Conservation (phyloP, 257 asterid species). For the Nicotiana paniculata region DNA sequence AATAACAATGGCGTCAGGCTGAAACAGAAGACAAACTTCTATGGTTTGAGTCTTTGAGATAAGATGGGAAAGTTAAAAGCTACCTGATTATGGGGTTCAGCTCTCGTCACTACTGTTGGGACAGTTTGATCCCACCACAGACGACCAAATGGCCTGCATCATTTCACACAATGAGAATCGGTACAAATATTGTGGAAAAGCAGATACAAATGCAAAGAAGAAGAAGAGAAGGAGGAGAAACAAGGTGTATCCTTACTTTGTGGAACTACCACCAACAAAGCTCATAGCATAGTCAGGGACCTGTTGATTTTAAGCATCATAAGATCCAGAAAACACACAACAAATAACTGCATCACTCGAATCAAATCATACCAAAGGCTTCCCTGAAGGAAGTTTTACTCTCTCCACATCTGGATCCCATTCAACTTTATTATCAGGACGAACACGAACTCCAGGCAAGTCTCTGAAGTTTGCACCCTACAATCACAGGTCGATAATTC, state of each 20-base stretch:
- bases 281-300: conserved; percentile 35
- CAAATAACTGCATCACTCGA: not conserved
- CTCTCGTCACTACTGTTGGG: conserved; percentile 35
- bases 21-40: not conserved
- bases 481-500: not conserved
- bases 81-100: conserved; percentile 44
- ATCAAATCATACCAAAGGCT: conserved; percentile 26
- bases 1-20: not conserved
- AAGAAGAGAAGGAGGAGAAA: not conserved
- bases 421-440: conserved; percentile 10
- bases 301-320: conserved; percentile 14
- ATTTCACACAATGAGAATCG: not conserved
- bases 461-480: conserved; percentile 42
- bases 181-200: not conserved
- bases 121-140: conserved; percentile 35
- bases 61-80: not conserved
- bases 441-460: conserved; percentile 29
- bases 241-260: conserved; percentile 19
- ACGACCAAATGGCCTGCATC: conserved; percentile 37
- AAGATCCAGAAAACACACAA: not conserved
- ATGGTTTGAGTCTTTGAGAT: not conserved
- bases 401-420: conserved; percentile 23
- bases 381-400: conserved; percentile 18
- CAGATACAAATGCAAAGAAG: not conserved
- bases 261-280: conserved; percentile 30